A percentile compares a stretch with the other conserved stretches of the same genome.
Evolutionary conservation across 106 monocot genomes (phyloP).

Genomic region (Posidonia australis): DNA sequence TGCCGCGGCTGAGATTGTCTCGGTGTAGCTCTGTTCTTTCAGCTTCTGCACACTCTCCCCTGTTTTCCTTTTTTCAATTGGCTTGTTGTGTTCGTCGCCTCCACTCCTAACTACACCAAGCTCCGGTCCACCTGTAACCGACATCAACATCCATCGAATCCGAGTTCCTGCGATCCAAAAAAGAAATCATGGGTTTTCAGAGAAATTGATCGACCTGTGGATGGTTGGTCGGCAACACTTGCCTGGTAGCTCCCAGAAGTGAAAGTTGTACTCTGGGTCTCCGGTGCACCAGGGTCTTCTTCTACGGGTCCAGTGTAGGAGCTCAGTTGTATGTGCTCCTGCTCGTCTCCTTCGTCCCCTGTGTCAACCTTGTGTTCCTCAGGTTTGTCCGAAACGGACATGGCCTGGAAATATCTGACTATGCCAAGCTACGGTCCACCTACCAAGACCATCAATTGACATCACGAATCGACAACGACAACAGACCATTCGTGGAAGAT

Average conservation of each 20-base stretch:
- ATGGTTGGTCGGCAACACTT: background rate
- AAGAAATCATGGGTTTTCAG: background rate
- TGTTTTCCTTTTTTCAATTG: background rate
- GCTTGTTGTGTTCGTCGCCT: too few relatives aligned
- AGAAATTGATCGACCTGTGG: too few relatives aligned
- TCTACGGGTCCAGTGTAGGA: background rate
- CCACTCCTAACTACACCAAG: background rate
- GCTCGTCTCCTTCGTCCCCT: too few relatives aligned
- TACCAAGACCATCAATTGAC: too few relatives aligned
- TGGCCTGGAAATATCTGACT: background rate
- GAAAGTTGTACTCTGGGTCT: background rate
- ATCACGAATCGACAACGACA: too few relatives aligned
- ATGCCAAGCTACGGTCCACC: background rate
- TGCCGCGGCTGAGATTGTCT: slow-evolving; percentile 1
- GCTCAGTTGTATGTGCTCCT: background rate
- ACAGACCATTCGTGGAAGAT: too few relatives aligned
- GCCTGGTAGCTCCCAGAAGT: background rate
- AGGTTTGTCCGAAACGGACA: background rate
- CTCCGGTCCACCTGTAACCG: background rate
- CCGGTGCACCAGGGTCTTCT: background rate
- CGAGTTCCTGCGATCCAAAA: background rate
- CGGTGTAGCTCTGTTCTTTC: slow-evolving; percentile 4
- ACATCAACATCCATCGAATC: background rate
- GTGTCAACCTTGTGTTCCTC: background rate
- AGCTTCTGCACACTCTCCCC: background rate